Percentiles rank a stretch among this genome's conserved stretches.
Evolutionary conservation across 441 rosid species (phyloP).

Genomic region (Euphorbia schlechtendalii): DNA sequence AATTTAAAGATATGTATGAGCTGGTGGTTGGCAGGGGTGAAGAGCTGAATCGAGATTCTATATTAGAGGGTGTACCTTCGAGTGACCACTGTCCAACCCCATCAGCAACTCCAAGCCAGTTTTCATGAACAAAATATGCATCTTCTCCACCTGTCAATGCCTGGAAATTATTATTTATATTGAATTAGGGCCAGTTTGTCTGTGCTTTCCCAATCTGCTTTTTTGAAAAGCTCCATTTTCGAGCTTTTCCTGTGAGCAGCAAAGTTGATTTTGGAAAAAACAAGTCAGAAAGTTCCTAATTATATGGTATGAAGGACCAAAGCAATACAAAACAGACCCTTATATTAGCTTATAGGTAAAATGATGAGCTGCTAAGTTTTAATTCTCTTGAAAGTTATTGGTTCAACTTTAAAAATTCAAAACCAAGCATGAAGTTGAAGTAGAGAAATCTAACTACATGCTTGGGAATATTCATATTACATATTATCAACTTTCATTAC

Average conservation of each 20-base stretch:
- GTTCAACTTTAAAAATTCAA: background rate
- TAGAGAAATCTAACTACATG: background rate
- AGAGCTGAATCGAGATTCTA: background rate
- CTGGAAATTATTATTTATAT: constrained; percentile 64
- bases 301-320: no score
- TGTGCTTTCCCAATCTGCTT: no score
- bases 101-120: constrained; percentile 85
- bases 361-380: background rate
- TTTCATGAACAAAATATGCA: constrained; percentile 53
- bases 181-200: no score
- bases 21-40: background rate
- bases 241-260: no score
- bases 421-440: constrained; percentile 2
- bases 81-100: constrained; percentile 77
- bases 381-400: background rate
- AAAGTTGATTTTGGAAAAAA: no score
- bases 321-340: no score
- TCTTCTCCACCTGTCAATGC: constrained; percentile 84
- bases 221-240: no score
- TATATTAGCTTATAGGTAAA: constrained; percentile 16
- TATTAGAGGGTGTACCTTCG: constrained; percentile 39
- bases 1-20: no score
- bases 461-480: background rate
- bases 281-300: no score
- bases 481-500: background rate